A percentile compares a stretch with the other conserved stretches of the same genome.
Evolutionary conservation across 2,329 filamentous ascomycete species (phyloP).

Genomic region (Colletotrichum brevisporum): DNA sequence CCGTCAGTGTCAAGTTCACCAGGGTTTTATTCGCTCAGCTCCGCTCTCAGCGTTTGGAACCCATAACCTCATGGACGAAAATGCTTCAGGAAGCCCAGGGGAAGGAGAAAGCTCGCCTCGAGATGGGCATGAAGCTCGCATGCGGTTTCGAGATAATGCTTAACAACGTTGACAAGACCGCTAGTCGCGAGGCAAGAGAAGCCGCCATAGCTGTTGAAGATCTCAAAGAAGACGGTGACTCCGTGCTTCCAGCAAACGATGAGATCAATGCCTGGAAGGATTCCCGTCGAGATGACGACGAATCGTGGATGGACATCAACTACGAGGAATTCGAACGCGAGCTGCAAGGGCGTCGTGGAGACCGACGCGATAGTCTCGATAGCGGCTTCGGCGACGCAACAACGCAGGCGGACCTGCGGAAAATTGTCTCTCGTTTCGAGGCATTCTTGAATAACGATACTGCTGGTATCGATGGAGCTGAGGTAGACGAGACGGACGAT

Average conservation of each 20-base stretch:
- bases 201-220: slow-evolving; percentile 84
- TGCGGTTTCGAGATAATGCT: slow-evolving; percentile 93
- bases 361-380: slow-evolving; percentile 42
- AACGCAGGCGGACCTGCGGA: slow-evolving; percentile 83
- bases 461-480: slow-evolving; percentile 84
- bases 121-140: slow-evolving; percentile 89
- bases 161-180: slow-evolving; percentile 74
- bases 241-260: slow-evolving; percentile 75
- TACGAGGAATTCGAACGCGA: slow-evolving; percentile 91
- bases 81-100: slow-evolving; percentile 43
- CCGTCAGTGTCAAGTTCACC: slow-evolving; percentile 85
- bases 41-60: slow-evolving; percentile 84
- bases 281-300: slow-evolving; percentile 78
- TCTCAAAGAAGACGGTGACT: slow-evolving; percentile 77
- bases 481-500: slow-evolving; percentile 78
- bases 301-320: slow-evolving; percentile 92
- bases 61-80: slow-evolving; percentile 68
- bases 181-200: slow-evolving; percentile 79
- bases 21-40: slow-evolving; percentile 93
- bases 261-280: slow-evolving; percentile 81
- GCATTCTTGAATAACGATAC: slow-evolving; percentile 89
- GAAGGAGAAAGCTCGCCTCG: slow-evolving; percentile 59
- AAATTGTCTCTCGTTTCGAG: slow-evolving; percentile 95
- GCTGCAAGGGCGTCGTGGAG: slow-evolving; percentile 62
- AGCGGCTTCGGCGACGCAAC: slow-evolving; percentile 74